phyloP scores from a whole-genome alignment of 768 basidiomycete genomes.

The Infundibulicybe gibba region DNA sequence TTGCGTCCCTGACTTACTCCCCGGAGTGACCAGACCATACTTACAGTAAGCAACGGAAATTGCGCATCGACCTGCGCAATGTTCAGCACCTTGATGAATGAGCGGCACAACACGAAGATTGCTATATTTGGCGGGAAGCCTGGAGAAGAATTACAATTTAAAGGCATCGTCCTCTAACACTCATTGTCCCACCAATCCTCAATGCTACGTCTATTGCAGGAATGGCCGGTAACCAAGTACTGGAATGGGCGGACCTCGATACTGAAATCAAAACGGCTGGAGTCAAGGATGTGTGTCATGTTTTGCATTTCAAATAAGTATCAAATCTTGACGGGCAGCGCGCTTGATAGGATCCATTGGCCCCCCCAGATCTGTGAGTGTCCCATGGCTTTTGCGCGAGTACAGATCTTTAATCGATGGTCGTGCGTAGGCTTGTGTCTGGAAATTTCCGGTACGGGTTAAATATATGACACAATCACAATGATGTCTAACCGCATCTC shows the following conservation, averaged over 20 bases:
- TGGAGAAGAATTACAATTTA: conserved; percentile 44
- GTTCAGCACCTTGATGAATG: conserved; percentile 61
- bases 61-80: conserved; percentile 64
- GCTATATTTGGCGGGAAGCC: conserved; percentile 59
- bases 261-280: conserved; percentile 58
- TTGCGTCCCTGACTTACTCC: background rate
- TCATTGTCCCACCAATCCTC: background rate
- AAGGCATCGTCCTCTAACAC: conserved; percentile 24
- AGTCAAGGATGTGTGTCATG: conserved; percentile 37
- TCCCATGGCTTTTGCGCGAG: background rate
- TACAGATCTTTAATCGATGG: background rate
- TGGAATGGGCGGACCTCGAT: conserved; percentile 59
- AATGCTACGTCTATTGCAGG: conserved; percentile 15
- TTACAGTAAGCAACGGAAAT: conserved; percentile 36
- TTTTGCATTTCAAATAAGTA: background rate
- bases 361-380: conserved; percentile 40
- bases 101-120: conserved; percentile 47
- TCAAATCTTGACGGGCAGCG: background rate
- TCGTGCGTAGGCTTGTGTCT: conserved; percentile 29
- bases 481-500: background rate
- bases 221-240: conserved; percentile 62
- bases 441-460: conserved; percentile 37
- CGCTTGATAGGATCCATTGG: conserved; percentile 31
- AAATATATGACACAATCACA: background rate
- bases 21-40: background rate